Evolutionary conservation across 2,329 filamentous ascomycete genomes (phyloP).

Genomic region (Aspergillus aculeatus): DNA sequence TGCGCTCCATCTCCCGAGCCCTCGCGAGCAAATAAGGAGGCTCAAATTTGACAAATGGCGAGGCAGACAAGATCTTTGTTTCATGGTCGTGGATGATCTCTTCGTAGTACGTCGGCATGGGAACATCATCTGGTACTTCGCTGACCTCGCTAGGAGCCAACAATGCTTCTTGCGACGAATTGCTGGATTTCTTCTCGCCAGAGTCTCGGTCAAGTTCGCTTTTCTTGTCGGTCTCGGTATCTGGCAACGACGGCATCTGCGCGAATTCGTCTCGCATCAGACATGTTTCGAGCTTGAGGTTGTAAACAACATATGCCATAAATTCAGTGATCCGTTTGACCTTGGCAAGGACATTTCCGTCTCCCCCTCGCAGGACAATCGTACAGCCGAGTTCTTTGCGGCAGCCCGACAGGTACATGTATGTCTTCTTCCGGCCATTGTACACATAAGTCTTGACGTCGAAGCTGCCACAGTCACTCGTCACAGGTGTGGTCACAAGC

Average conservation of each 20-base stretch:
- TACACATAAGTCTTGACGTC: slow-evolving; percentile 96
- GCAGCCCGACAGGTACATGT: slow-evolving; percentile 91
- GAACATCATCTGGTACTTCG: slow-evolving; percentile 71
- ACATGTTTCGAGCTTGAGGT: slow-evolving; percentile 91
- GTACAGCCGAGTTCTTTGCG: slow-evolving; percentile 89
- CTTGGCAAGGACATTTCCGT: slow-evolving; percentile 66
- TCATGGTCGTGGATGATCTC: slow-evolving; percentile 92
- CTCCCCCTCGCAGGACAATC: slow-evolving; percentile 82
- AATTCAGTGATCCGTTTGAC: slow-evolving; percentile 96
- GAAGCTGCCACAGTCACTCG: slow-evolving; percentile 80
- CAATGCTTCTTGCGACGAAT: slow-evolving; percentile 15
- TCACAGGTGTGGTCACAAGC: slow-evolving; percentile 71
- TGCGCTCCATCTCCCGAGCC: slow-evolving; percentile 84
- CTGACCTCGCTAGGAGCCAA: slow-evolving; percentile 25
- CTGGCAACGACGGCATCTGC: slow-evolving; percentile 67
- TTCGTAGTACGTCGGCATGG: slow-evolving; percentile 89
- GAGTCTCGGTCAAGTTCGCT: slow-evolving; percentile 17
- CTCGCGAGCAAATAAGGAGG: slow-evolving; percentile 92
- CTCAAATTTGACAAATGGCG: slow-evolving; percentile 92
- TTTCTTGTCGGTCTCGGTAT: slow-evolving; percentile 40
- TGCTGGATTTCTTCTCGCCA: slow-evolving; percentile 18
- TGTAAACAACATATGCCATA: slow-evolving; percentile 99
- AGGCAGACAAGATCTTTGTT: slow-evolving; percentile 89
- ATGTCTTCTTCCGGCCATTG: slow-evolving; percentile 82
- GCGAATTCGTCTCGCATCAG: slow-evolving; percentile 91